These are phyloP conservation scores for Grosmannia clavigera DNA, from an alignment of 2,329 filamentous ascomycete genomes.

Conservation along the genomic window DNA sequence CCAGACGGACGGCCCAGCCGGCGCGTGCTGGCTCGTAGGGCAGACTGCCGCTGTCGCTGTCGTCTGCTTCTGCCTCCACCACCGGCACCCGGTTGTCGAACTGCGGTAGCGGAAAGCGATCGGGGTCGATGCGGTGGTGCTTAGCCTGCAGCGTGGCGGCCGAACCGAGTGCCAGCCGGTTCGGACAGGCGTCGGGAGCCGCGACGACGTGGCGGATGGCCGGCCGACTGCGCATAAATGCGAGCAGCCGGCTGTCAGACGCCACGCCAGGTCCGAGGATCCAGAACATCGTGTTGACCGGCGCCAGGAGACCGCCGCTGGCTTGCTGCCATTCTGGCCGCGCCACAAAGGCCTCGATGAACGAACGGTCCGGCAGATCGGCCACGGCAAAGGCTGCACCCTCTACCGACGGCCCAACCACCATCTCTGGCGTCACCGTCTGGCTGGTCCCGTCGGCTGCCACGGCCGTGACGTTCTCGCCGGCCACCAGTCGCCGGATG, in stretches of 20 bases:
- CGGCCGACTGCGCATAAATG: slow-evolving; percentile 54
- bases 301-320: slow-evolving; percentile 45
- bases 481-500: slow-evolving; percentile 48
- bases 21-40: slow-evolving; percentile 27
- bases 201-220: slow-evolving; percentile 65
- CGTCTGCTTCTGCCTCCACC: background rate
- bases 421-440: slow-evolving; percentile 74
- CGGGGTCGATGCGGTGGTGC: slow-evolving; percentile 58
- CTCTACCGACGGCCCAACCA: slow-evolving; percentile 53
- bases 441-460: slow-evolving; percentile 37
- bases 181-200: slow-evolving; percentile 59
- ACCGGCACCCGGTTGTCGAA: slow-evolving; percentile 39
- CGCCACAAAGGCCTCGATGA: slow-evolving; percentile 56
- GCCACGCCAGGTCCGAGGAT: slow-evolving; percentile 59
- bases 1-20: slow-evolving; percentile 33
- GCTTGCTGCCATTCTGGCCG: slow-evolving; percentile 56
- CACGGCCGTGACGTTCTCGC: slow-evolving; percentile 48
- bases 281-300: slow-evolving; percentile 66
- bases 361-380: slow-evolving; percentile 60
- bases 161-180: slow-evolving; percentile 60
- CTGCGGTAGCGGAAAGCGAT: slow-evolving; percentile 58
- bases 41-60: background rate
- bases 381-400: slow-evolving; percentile 69
- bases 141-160: slow-evolving; percentile 54
- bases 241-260: slow-evolving; percentile 46